Base-by-base conservation (phyloP, 2,329 filamentous ascomycete genomes). In the Exophiala sp. region DNA sequence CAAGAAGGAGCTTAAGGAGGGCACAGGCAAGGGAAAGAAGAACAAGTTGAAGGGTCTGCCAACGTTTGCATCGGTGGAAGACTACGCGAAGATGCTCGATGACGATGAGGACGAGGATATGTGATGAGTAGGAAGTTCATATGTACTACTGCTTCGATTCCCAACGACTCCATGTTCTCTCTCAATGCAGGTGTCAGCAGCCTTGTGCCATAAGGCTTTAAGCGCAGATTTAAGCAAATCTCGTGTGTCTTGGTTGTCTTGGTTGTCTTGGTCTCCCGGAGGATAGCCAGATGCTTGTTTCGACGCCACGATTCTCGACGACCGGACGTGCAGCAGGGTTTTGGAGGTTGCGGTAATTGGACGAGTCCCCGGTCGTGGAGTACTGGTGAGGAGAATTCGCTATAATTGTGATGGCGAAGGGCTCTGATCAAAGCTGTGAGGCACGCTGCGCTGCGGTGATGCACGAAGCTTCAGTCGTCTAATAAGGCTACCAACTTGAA, bases 51-150 rank as follows among this genome's bases (percentile, higher is more conserved):
- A 89, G 78, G 81, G 82, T 57, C 73, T 98, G 60, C 93, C 93
- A 5, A 94, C 82, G 29, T 98, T 98, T 73, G 93, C 94, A 16
- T 94, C 88, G 24, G 85, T 79, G 24, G 93, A 97, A 47, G 93
- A 97, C 66, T 98, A 97, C 68, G 91, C 89, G 13, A 86, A 85
- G 62, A 77, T 95, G 71, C 70, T 95, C 66, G 86, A 76, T 2
- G 78, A 81, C 57, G 87, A 93, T 44, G 81, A 82, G 55, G 82
- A 82, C 41, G 64, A 62, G 43, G 58, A 62, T 48, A 22, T 48
- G 23, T 30, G 40, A 48, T 22, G n/a, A n/a, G 29, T 8, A 4
- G 16, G 14, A 16, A 38, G 35, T 8, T n/a, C 35, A 38, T 19
- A 32, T 32, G 24, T n/a, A n/a, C 24, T 27, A 27, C 6, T 27